Evolutionary conservation across 106 monocot genomes (phyloP).

Genomic region (Amphibolis antarctica): DNA sequence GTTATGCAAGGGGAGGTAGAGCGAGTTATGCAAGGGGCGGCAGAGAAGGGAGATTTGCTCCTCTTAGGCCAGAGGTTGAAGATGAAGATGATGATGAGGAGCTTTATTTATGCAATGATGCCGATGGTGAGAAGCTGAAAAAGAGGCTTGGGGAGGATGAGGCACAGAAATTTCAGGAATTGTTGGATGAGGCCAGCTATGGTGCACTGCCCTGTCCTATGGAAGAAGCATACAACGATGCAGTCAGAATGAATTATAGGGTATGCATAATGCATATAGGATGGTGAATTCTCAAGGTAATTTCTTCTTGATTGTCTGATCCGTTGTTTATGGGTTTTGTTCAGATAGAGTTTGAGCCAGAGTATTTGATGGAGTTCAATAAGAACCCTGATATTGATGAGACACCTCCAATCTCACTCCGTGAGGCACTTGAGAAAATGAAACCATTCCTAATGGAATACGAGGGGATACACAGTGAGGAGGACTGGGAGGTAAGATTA

Average conservation of each 20-base stretch:
- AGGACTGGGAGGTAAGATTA: constrained; percentile 79
- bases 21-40: constrained; percentile 11
- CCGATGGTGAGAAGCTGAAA: constrained; percentile 57
- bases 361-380: constrained; percentile 69
- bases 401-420: constrained; percentile 66
- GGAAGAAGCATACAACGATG: constrained; percentile 58
- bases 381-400: constrained; percentile 93
- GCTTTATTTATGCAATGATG: constrained; percentile 45
- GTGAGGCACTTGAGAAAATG: constrained; percentile 55
- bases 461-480: constrained; percentile 78
- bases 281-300: background rate
- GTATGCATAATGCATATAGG: constrained; percentile 31
- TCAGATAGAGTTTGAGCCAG: constrained; percentile 94
- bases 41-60: constrained; percentile 14
- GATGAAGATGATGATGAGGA: constrained; percentile 15
- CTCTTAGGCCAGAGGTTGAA: constrained; percentile 8
- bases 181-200: constrained; percentile 47
- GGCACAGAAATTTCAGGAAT: constrained; percentile 38
- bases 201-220: constrained; percentile 46
- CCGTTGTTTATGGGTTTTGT: constrained; percentile 3
- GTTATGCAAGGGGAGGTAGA: constrained; percentile 26
- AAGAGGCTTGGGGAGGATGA: constrained; percentile 72
- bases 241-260: constrained; percentile 67
- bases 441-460: constrained; percentile 97
- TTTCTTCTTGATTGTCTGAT: too few relatives aligned